phyloP scores from a whole-genome alignment of 1,139 yeast species.

The Kodamaea sp. region DNA sequence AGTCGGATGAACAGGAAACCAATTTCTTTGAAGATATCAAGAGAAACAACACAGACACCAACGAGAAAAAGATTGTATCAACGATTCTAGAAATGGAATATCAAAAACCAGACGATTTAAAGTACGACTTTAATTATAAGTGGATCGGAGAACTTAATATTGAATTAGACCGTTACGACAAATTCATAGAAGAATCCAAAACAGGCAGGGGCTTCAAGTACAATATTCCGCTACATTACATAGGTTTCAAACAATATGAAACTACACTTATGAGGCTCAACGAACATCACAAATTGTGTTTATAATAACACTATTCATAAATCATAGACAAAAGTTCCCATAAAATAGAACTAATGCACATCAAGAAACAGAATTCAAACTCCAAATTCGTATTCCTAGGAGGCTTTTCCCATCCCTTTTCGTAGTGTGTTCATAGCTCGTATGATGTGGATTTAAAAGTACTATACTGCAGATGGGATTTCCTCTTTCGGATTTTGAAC shows the following conservation, averaged over 20 bases:
- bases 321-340: too few relatives aligned
- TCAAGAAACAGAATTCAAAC: too few relatives aligned
- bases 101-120: constrained; percentile 28
- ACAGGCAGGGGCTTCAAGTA: constrained; percentile 5
- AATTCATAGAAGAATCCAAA: constrained; percentile 2
- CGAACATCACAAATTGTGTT: constrained; percentile 26
- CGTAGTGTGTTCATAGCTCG: too few relatives aligned
- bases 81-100: constrained; percentile 36
- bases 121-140: constrained; percentile 28
- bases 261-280: constrained; percentile 35
- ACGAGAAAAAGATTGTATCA: constrained; percentile 29
- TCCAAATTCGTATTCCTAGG: too few relatives aligned
- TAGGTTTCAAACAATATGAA: constrained; percentile 33
- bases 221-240: constrained; percentile 12
- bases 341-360: too few relatives aligned
- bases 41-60: constrained; percentile 17
- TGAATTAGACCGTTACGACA: constrained; percentile 5
- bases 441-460: too few relatives aligned
- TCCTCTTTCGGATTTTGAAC: neutral
- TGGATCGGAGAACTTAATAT: constrained; percentile 25
- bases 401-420: too few relatives aligned
- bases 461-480: constrained; percentile 2
- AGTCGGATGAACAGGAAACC: constrained; percentile 16
- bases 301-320: constrained; percentile 20
- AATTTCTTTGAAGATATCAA: constrained; percentile 25